phyloP scores from a whole-genome alignment of 805 yeast genomes.

The Ogataea zsoltii region DNA sequence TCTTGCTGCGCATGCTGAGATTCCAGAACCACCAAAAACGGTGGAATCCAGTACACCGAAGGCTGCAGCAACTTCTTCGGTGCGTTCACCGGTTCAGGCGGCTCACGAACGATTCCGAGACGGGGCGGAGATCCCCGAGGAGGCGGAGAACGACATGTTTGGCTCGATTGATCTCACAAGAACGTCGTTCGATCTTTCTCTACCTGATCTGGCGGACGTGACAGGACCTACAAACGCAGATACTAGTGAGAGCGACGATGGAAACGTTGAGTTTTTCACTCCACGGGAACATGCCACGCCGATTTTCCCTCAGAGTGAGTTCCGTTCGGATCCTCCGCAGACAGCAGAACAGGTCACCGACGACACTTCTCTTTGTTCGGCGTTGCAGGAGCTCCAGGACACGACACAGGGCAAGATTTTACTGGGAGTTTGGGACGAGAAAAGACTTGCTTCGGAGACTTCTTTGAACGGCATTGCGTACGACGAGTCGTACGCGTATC shows the following conservation, averaged over 20 bases:
- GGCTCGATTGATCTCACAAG: slow-evolving; percentile 17
- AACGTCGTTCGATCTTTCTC: slow-evolving; percentile 16
- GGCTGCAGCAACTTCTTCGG: neutral
- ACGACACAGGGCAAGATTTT: slow-evolving; percentile 24
- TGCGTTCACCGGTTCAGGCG: slow-evolving; percentile 7
- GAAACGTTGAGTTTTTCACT: slow-evolving; percentile 17
- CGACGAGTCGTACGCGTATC: slow-evolving; percentile 46
- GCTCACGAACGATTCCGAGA: slow-evolving; percentile 9
- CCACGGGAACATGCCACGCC: slow-evolving; percentile 19
- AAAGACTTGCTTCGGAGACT: slow-evolving; percentile 13
- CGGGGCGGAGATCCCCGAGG: neutral
- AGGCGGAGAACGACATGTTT: slow-evolving; percentile 17
- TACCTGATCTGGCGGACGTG: slow-evolving; percentile 19
- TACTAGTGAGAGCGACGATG: slow-evolving; percentile 8
- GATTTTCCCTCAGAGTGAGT: slow-evolving; percentile 5
- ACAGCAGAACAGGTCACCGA: slow-evolving; percentile 4
- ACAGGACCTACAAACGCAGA: slow-evolving; percentile 6
- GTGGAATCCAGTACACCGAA: neutral
- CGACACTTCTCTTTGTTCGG: slow-evolving; percentile 30
- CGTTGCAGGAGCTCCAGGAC: slow-evolving; percentile 23
- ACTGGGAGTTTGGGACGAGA: slow-evolving; percentile 16
- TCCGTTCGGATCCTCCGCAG: neutral
- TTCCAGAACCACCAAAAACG: neutral
- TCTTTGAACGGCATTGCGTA: slow-evolving; percentile 20
- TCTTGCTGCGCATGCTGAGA: neutral